Evolutionary conservation across 2,329 filamentous ascomycete genomes (phyloP), one percentile per base, ranked within the genome.

Genomic region (Saccharata proteae): DNA sequence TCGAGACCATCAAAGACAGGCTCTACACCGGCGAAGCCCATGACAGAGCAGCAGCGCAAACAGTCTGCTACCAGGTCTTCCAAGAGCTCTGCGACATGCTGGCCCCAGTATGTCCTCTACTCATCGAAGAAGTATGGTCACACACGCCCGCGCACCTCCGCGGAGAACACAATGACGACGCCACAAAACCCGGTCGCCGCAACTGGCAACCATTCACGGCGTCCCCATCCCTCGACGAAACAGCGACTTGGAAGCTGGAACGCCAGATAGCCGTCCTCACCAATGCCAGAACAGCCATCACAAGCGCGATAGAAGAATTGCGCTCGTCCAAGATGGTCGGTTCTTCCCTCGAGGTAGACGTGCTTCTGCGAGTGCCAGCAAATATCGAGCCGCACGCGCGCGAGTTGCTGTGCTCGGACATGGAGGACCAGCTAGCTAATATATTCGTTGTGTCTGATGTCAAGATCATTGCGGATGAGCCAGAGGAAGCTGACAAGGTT

Each of bases 1-100:
- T 98, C 35, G 90, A 98, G 55, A 76, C 81, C 1, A 67, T 86
- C 45, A 98, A 98, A 56, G 90, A 98, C 47, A 69, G 83, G 3
- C 64, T 96, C 1, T 98, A 98, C 61, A 90, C 86, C 26, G 82
- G 80, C 17, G 71, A 77, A 38, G 71, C 71, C 10, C 66, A 70
- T 10, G 78, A 80, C 27, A 63, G 74, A 31, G 48, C 61, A 16
- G 61, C 63, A 14, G 67, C 70, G 1, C 74, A 78, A 42, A 65
- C 59, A 4, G 65, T 71, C 2, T 54, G 77, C 6, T 64, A 62
- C 27, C 51, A 67, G 16, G 71, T 94, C 33, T 75, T 88, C 38
- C 59, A 72, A 5, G 74, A 83, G 20, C 62, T 94, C 12, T 61
- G 86, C 38, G 70, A 77, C 32, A 83, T 93, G 68, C 64, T 96